Evolutionary conservation across 2,329 filamentous ascomycete genomes (phyloP).

Genomic region (Ceratocystis eucalypticola): DNA sequence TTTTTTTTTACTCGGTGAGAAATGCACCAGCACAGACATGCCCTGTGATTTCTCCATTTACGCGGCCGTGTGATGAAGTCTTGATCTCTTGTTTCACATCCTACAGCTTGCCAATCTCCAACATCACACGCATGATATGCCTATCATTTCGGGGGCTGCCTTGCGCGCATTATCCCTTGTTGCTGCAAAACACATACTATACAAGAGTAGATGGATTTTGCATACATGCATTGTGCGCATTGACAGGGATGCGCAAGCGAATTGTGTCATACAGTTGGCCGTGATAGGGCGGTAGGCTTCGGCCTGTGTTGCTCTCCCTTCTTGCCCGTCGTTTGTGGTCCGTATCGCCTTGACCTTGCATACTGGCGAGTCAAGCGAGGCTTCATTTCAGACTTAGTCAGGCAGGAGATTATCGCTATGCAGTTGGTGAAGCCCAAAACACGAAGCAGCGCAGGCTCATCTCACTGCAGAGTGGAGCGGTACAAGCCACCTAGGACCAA

Average conservation of each 20-base stretch:
- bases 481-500: background rate
- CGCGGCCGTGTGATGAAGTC: background rate
- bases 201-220: background rate
- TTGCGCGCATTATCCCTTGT: background rate
- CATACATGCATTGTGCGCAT: background rate
- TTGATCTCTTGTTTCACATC: background rate
- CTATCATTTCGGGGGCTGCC: background rate
- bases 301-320: background rate
- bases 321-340: background rate
- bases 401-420: background rate
- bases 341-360: background rate
- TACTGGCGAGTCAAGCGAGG: background rate
- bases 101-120: background rate
- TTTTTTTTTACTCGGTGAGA: background rate
- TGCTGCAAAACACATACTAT: background rate
- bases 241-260: constrained; percentile 1
- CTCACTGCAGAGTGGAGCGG: background rate
- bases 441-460: background rate
- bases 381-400: background rate
- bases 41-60: background rate
- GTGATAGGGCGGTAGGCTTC: background rate
- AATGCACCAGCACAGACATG: background rate
- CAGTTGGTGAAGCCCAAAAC: background rate
- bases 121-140: background rate
- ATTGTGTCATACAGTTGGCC: background rate